A percentile compares a stretch with the other conserved stretches of the same genome.
Evolutionary conservation across 2,329 filamentous ascomycete genomes (phyloP).

Genomic region (Drechslera avenae): DNA sequence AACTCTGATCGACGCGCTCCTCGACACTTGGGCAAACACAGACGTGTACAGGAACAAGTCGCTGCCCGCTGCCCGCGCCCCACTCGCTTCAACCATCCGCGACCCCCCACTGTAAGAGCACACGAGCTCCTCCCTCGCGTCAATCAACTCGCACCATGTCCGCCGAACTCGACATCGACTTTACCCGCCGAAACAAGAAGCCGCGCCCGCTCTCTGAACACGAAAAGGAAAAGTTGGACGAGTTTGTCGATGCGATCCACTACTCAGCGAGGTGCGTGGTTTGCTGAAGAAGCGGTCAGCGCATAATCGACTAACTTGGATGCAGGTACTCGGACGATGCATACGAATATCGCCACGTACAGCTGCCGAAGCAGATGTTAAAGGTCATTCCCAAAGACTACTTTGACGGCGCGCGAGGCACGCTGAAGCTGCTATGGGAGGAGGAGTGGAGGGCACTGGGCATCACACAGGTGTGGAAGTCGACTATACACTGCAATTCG

Average conservation of each 20-base stretch:
- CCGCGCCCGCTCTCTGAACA: conserved; percentile 79
- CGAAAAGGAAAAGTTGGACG: conserved; percentile 83
- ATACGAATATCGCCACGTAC: conserved; percentile 96
- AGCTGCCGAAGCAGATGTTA: conserved; percentile 97
- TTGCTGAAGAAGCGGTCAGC: conserved; percentile 16
- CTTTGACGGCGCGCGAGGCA: conserved; percentile 86
- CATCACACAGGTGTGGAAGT: conserved; percentile 80
- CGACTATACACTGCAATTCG: background rate
- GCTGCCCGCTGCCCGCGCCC: conserved; percentile 17
- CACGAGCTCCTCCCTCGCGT: conserved; percentile 30
- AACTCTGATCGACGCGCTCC: conserved; percentile 1
- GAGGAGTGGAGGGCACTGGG: conserved; percentile 97
- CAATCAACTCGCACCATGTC: conserved; percentile 29
- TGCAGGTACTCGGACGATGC: conserved; percentile 87
- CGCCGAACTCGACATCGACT: conserved; percentile 70
- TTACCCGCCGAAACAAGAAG: conserved; percentile 81
- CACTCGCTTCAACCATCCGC: conserved; percentile 24
- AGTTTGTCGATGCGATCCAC: conserved; percentile 92
- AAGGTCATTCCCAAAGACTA: conserved; percentile 96
- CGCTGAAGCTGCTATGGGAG: conserved; percentile 95
- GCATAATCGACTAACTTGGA: conserved; percentile 27
- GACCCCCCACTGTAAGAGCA: conserved; percentile 36
- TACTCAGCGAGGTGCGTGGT: conserved; percentile 82
- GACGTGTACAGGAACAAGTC: background rate
- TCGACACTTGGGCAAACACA: conserved; percentile 4